Base-by-base conservation (phyloP, 208 protist genomes). In the Herpetomonas tarakana region DNA sequence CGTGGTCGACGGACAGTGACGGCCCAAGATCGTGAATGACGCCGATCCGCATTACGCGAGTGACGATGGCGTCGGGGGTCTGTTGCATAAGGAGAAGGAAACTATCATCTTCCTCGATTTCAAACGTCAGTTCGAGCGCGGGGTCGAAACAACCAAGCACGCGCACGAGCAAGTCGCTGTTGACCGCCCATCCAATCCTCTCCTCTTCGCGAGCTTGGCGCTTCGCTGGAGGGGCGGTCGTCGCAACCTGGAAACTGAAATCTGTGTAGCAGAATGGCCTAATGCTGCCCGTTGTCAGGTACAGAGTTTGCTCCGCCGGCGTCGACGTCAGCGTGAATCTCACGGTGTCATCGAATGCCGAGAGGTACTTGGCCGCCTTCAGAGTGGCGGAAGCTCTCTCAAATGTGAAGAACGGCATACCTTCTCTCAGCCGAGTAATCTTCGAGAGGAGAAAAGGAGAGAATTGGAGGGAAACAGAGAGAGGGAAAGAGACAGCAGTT, bases 11-110 rank as follows among this genome's bases (percentile, higher is more conserved):
- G n/a, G 74, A 71, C 3, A 92, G 65, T 46, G 69, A 60, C 3
- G 81, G 86, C 2, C 81, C 79, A 35, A 92, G 74, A 53, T 88
- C 76, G 68, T 88, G 78, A 28, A 87, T 30, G 19, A 64, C 78
- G 16, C 71, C 68, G 4, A 92, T 60, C 70, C 75, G 64, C 21
- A 68, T 62, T 12, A 81, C 58, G 27, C 70, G 70, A 27, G 76
- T 72, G 22, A 62, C 61, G 3, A 64, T 60, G 27, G 67, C 62
- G 22, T 80, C 74, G 11, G 58, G 45, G 19, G 51, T 61, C 44
- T 63, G 58, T 52, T 81, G 63, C 50, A 78, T 73, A n/a, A 89
- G 55, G 26, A 81, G 60, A 0, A 83, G 35, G 58, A 51, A 81
- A 18, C 67, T 68, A 2, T 74, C 49, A 44, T 80, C 74, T 21